Conservation (phyloP, 2,329 filamentous ascomycete species). For the Leptographium wingfieldii region DNA sequence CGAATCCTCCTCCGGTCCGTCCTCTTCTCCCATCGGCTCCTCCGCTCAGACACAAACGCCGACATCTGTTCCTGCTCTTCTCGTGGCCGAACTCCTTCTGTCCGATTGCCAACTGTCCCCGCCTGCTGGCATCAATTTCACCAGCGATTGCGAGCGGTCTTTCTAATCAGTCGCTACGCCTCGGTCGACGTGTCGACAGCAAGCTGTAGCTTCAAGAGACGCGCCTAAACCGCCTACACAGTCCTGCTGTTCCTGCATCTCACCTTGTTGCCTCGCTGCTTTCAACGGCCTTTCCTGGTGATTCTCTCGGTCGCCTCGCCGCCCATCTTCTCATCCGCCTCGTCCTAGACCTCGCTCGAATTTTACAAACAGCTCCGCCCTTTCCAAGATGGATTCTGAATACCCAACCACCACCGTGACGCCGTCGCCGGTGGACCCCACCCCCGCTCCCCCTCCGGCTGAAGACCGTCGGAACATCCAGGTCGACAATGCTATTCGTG, state of each 20-base stretch:
- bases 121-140: neutral
- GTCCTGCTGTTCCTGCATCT: neutral
- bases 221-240: neutral
- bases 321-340: neutral
- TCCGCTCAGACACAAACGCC: neutral
- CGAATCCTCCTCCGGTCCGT: neutral
- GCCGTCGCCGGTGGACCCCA: conserved; percentile 12
- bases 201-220: neutral
- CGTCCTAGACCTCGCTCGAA: neutral
- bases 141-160: neutral
- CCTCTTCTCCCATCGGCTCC: neutral
- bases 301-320: neutral
- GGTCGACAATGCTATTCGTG: conserved; percentile 82
- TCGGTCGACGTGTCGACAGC: neutral
- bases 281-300: neutral
- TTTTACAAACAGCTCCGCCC: neutral
- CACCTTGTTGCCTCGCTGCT: neutral
- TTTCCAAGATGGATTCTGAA: conserved; percentile 33
- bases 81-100: conserved; percentile 1
- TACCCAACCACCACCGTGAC: conserved; percentile 22
- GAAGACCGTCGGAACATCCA: conserved; percentile 42
- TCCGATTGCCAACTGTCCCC: neutral
- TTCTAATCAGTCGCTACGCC: neutral
- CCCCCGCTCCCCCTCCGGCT: neutral
- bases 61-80: neutral